Base-by-base conservation (phyloP, 2,329 filamentous ascomycete genomes). In the Colletotrichum caudatum region DNA sequence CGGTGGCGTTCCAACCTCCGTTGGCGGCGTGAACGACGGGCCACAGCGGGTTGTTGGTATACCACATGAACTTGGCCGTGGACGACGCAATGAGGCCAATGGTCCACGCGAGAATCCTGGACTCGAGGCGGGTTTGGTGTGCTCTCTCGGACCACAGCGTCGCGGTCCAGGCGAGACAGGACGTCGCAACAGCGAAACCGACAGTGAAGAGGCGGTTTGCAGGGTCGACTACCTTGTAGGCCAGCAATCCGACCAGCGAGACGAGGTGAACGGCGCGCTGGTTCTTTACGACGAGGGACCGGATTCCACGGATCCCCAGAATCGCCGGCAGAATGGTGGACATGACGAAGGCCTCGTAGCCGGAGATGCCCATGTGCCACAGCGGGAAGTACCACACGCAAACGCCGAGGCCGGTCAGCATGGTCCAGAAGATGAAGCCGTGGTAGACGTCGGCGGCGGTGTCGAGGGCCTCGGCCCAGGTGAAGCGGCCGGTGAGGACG, bases 331-430 rank as follows among this genome's bases (percentile, higher is more conserved):
- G 93, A 63, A 95, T 81, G 4, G 94, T 95, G 61, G 88, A 89
- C 90, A 98, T 92, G 78, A 99, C 91, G 75, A 97, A 87, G 54
- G 91, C 92, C 82, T 99, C 96, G 79, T 96, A 99, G 74, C 96
- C 96, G 5, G 95, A 98, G 72, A 99, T 97, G 37, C 96, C 96
- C 96, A 99, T 99, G 80, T 98, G 91, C 96, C 96, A 99, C 14
- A 99, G 89, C 18, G 96, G 96, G 80, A 99, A 99, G 82, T 97
- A 99, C 96, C 96, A 99, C 56, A 99, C 92, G 53, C 93, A 87
- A 56, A 99, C 86, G 35, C 94, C 95, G 64, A 99, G 86, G 72
- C 94, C 94, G 70, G 96, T 99, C 75, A 98, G 85, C 79, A 95
- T 93, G 12, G 95, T 94, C 96, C 96, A 99, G 82, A 98, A 98